These are phyloP conservation scores for Fusarium anguioides DNA, from an alignment of 2,329 filamentous ascomycete genomes.

Conservation along the genomic window DNA sequence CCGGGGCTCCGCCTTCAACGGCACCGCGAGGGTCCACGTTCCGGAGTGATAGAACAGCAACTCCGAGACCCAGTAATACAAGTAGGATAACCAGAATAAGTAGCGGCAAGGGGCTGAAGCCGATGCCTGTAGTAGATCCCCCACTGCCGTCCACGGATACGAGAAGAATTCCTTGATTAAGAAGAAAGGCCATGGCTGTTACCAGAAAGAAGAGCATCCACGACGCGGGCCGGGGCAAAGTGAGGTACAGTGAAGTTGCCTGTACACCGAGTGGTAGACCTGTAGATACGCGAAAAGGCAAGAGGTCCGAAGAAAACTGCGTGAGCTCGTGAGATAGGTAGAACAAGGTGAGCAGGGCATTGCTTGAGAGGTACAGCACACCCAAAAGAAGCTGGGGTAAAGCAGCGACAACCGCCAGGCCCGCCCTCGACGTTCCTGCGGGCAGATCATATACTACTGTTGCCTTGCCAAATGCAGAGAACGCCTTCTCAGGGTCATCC, in stretches of 20 bases:
- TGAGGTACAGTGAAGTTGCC: conserved; percentile 60
- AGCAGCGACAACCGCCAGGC: conserved; percentile 54
- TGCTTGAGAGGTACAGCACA: conserved; percentile 59
- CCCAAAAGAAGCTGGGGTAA: conserved; percentile 62
- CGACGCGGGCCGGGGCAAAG: conserved; percentile 59
- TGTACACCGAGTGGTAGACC: conserved; percentile 57
- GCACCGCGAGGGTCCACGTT: conserved; percentile 52
- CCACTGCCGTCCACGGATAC: conserved; percentile 46
- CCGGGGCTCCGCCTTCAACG: conserved; percentile 49
- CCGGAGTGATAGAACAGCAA: conserved; percentile 55
- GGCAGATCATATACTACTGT: conserved; percentile 50
- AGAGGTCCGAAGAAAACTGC: conserved; percentile 52
- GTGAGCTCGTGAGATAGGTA: conserved; percentile 63
- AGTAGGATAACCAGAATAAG: conserved; percentile 56
- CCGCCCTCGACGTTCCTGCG: conserved; percentile 41
- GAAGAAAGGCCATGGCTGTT: conserved; percentile 56
- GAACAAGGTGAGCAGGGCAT: conserved; percentile 60
- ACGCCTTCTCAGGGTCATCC: conserved; percentile 43
- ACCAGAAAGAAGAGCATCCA: conserved; percentile 59
- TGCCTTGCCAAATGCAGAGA: conserved; percentile 55
- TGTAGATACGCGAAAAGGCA: conserved; percentile 59
- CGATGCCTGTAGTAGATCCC: conserved; percentile 48
- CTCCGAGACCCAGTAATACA: conserved; percentile 47
- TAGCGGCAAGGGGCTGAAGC: conserved; percentile 57
- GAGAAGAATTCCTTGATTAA: conserved; percentile 59